Percentiles rank a stretch among this genome's conserved stretches.
These are phyloP conservation scores for Coemansia sp. DNA, from an alignment of 192 early-diverging fungal genomes.

Conservation along the genomic window DNA sequence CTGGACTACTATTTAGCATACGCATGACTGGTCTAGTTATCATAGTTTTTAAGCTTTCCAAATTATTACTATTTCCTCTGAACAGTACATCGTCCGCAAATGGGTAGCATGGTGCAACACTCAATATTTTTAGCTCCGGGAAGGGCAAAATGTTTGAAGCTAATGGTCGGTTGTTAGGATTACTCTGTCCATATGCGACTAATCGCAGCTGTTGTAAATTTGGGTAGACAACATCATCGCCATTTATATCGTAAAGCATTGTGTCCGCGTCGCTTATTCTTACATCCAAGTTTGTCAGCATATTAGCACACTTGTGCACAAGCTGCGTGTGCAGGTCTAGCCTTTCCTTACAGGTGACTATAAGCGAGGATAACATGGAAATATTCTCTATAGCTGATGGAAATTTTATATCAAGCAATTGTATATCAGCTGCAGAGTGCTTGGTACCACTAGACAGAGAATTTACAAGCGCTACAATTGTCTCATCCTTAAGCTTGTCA, in stretches of 20 bases:
- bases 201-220: background rate
- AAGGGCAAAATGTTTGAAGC: background rate
- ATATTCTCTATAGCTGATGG: background rate
- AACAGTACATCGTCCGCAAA: constrained; percentile 1
- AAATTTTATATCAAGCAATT: background rate
- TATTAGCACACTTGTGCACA: constrained; percentile 5
- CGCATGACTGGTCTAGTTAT: background rate
- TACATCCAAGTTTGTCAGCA: background rate
- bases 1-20: background rate
- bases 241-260: background rate
- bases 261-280: background rate
- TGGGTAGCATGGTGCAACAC: background rate
- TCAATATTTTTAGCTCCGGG: background rate
- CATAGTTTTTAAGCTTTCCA: background rate
- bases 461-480: background rate
- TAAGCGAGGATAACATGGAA: background rate
- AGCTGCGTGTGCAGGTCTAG: constrained; percentile 1
- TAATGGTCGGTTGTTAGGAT: background rate
- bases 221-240: background rate
- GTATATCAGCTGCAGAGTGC: background rate
- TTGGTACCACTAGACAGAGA: background rate
- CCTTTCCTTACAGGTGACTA: background rate
- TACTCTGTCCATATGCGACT: background rate
- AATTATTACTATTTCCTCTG: background rate
- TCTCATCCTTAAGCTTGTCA: background rate